Evolutionary conservation across 2,329 filamentous ascomycete genomes (phyloP).

Genomic region (Colletotrichum liriopes): DNA sequence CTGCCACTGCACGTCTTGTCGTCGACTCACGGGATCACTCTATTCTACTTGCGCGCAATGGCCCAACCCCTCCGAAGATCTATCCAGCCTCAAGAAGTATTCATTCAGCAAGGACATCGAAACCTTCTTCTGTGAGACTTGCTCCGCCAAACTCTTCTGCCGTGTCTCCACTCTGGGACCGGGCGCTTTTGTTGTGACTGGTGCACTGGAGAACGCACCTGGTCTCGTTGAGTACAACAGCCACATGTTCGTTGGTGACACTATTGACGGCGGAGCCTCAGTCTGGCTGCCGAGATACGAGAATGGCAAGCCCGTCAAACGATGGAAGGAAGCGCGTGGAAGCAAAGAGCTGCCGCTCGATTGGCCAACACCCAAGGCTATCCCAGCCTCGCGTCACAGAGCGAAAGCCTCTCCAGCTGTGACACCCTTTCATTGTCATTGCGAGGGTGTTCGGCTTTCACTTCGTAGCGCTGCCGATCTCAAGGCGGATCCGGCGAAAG

Average conservation of each 20-base stretch:
- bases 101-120: constrained; percentile 52
- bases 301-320: constrained; percentile 46
- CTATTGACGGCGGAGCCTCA: constrained; percentile 66
- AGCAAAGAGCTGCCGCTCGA: constrained; percentile 49
- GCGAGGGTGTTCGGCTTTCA: constrained; percentile 61
- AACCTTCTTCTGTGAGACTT: constrained; percentile 60
- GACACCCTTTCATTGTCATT: constrained; percentile 61
- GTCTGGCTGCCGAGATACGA: constrained; percentile 58
- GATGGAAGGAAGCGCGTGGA: constrained; percentile 47
- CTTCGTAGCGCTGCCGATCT: constrained; percentile 52
- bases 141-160: constrained; percentile 62
- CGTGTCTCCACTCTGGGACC: constrained; percentile 33
- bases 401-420: constrained; percentile 35
- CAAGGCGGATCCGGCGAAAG: constrained; percentile 47
- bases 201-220: constrained; percentile 53
- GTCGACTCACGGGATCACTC: constrained; percentile 60
- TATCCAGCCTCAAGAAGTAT: constrained; percentile 54
- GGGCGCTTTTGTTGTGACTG: constrained; percentile 55
- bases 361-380: constrained; percentile 48
- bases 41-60: constrained; percentile 56
- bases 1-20: constrained; percentile 68
- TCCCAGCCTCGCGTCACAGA: constrained; percentile 37
- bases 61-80: constrained; percentile 51
- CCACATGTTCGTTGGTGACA: constrained; percentile 66
- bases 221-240: constrained; percentile 52